Evolutionary conservation across 306 rosid species (phyloP), one percentile per base, ranked within the genome.

Genomic region (Castanea sativa): DNA sequence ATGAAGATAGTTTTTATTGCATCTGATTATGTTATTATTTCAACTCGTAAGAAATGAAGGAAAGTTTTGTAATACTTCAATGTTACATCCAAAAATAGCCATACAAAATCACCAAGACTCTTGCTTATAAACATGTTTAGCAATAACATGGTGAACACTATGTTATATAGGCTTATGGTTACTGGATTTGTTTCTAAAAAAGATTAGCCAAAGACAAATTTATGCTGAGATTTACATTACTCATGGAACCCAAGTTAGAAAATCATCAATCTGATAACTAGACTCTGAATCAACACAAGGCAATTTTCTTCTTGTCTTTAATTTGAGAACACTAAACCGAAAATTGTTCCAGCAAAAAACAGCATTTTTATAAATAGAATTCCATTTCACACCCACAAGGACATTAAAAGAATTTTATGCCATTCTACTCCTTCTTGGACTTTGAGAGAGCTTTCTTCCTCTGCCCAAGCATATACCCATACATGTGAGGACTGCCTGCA

Each of bases 401-500:
- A 49, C 53, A 58, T 74, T 60, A 55, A n/a, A 64, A 49, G 74
- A 56, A 49, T 45, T 16, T 75, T 53, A 59, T 35, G 68, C 81
- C 52, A 35, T 5, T 15, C 76, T 91, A 88, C 63, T 87, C 92
- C 29, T 55, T 82, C 86, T 90, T 90, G 16, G 90, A 77, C 83
- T 88, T 91, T 71, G 92, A 70, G 79, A 88, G 93, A 30, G 89
- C 90, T 82, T 85, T 91, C 85, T 88, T 90, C 88, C 98, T 89
- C 89, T 90, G 95, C 41, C 85, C 85, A 78, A 90, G 91, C 95
- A 91, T 93, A 79, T 93, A 90, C 11, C 32, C 3, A 63, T 89
- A 93, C 97, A 91, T 8, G 86, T 93, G 92, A 76, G 95, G 94
- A 78, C 84, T 80, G 64, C 98, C 98, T 93, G 92, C 88, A 84